Evolutionary conservation across 1,284 basidiomycete species (phyloP).

Genomic region (Ceratobasidium sp.): DNA sequence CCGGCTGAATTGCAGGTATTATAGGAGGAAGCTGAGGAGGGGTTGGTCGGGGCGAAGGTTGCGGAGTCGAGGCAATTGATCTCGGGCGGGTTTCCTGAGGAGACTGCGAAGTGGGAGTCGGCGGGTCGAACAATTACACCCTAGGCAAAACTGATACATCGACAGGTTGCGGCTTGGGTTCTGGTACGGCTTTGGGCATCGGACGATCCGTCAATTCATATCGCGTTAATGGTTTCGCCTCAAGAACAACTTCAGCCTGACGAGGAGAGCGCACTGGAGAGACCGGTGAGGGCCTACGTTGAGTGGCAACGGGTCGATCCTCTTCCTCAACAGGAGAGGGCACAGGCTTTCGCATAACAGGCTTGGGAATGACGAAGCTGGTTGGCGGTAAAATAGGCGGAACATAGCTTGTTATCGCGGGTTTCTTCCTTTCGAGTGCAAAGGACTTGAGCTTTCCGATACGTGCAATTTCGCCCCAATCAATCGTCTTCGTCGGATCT

Average conservation of each 20-base stretch:
- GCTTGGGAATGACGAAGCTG: conserved; percentile 24
- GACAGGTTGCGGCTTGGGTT: background rate
- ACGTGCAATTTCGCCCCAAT: conserved; percentile 33
- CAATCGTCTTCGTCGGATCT: conserved; percentile 11
- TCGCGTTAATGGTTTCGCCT: conserved; percentile 6
- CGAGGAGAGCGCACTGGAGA: conserved; percentile 8
- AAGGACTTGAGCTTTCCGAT: conserved; percentile 33
- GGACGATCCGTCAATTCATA: conserved; percentile 19
- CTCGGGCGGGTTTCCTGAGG: background rate
- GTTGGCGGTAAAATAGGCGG: background rate
- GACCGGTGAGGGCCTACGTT: background rate
- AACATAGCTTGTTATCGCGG: background rate
- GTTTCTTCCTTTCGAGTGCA: conserved; percentile 14
- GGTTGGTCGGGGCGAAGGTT: too few species aligned
- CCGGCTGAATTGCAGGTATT: too few species aligned
- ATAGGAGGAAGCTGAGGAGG: too few species aligned
- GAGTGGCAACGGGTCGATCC: background rate
- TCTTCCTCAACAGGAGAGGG: background rate
- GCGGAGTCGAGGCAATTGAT: background rate
- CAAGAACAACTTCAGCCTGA: background rate
- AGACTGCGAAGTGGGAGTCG: background rate
- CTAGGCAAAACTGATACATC: too few species aligned
- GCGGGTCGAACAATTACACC: too few species aligned
- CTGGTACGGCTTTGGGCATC: background rate
- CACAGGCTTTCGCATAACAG: conserved; percentile 16